Conservation (phyloP, 768 basidiomycete genomes). For the Pleurotus eryngii region DNA sequence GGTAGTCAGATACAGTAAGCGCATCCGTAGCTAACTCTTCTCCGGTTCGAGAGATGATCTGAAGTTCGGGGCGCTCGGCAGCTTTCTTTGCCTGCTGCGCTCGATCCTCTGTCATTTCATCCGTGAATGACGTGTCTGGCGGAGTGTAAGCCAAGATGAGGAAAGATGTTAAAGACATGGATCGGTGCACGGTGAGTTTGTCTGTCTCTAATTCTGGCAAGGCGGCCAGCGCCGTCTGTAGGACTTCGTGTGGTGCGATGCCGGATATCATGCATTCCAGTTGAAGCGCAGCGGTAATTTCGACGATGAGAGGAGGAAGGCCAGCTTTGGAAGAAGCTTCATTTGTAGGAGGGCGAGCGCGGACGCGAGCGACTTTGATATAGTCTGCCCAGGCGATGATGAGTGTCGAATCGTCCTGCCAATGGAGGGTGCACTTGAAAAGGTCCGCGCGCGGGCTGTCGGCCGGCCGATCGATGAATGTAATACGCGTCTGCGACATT, state of each 20-base stretch:
- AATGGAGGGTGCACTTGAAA: conserved; percentile 88
- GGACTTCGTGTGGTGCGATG: conserved; percentile 71
- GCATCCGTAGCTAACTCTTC: conserved; percentile 88
- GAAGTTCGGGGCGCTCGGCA: conserved; percentile 90
- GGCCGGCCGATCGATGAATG: conserved; percentile 77
- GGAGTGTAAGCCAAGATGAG: conserved; percentile 86
- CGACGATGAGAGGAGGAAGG: conserved; percentile 65
- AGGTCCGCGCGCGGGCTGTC: conserved; percentile 90
- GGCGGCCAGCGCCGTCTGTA: conserved; percentile 19
- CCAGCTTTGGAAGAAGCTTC: conserved; percentile 41
- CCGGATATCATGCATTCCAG: conserved; percentile 96
- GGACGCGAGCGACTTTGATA: conserved; percentile 85
- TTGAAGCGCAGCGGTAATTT: conserved; percentile 89
- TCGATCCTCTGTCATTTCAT: conserved; percentile 73
- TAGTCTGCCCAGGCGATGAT: conserved; percentile 93
- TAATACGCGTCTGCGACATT: conserved; percentile 69
- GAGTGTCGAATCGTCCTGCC: conserved; percentile 90
- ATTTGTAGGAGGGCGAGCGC: conserved; percentile 50
- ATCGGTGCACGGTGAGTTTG: conserved; percentile 12
- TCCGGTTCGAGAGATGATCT: conserved; percentile 84
- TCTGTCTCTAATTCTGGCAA: conserved; percentile 11
- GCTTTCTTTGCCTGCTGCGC: conserved; percentile 75
- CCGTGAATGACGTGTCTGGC: conserved; percentile 63
- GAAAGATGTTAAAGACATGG: conserved; percentile 58
- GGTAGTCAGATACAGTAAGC: conserved; percentile 72